Percentiles rank a stretch among this genome's conserved stretches.
Evolutionary conservation across 306 rosid genomes (phyloP).

Genomic region (Rosa lucieae): DNA sequence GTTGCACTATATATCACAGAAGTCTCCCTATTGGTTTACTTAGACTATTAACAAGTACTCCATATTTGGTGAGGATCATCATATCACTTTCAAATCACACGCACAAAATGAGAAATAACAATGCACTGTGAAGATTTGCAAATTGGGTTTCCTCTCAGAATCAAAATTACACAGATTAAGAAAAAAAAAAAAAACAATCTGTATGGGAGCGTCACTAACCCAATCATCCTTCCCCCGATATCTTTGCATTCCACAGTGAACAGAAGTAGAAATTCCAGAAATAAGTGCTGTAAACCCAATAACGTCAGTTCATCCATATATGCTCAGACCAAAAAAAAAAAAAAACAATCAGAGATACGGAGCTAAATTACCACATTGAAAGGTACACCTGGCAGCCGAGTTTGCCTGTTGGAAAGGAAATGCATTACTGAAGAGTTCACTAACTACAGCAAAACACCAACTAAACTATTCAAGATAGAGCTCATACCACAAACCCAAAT

Average conservation of each 20-base stretch:
- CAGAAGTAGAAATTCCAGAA: constrained; percentile 52
- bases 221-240: constrained; percentile 67
- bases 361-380: constrained; percentile 64
- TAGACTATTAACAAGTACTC: neutral
- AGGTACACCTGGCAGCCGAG: constrained; percentile 42
- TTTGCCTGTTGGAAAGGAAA: constrained; percentile 52
- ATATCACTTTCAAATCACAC: neutral
- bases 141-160: neutral
- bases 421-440: constrained; percentile 2
- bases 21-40: neutral
- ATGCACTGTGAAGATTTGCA: neutral
- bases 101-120: neutral
- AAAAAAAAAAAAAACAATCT: neutral
- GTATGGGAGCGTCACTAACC: constrained; percentile 46
- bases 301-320: constrained; percentile 29
- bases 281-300: constrained; percentile 57
- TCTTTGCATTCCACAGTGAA: constrained; percentile 68
- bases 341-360: neutral
- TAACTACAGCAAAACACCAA: neutral
- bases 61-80: neutral
- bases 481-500: constrained; percentile 69
- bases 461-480: neutral
- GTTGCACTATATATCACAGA: neutral
- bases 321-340: neutral
- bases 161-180: too few species aligned